Evolutionary conservation across 305 asterid species (phyloP), one percentile per base, ranked within the genome.

Genomic region (Fraxinus dipetala): DNA sequence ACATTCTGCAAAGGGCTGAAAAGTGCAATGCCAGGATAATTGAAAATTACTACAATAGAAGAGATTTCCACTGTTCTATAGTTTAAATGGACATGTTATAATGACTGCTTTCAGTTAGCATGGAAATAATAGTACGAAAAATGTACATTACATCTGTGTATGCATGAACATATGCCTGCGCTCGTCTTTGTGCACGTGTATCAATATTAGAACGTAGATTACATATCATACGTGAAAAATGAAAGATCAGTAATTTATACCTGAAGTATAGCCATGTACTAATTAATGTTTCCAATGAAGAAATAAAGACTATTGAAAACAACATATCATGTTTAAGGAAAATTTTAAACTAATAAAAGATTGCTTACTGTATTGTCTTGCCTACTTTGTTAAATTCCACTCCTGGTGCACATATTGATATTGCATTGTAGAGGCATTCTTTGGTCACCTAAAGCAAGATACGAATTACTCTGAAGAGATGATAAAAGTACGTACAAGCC

Each of bases 321-420:
- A 69, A 78, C 48, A 84, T 56, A 18, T 18, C 67, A 40, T 45
- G 22, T 5, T 24, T 63, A 84, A 77, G 73, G 76, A 32, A 59
- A 73, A 63, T 11, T 31, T 82, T 70, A 34, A 70, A 85, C 76
- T 26, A 10, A 4, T 26, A 26, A 67, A 67, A 84, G 74, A 84
- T 79, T 83, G 65, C 98, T 90, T 90, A 96, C 99, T 96, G 92
- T 88, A 96, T 94, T 79, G 86, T 89, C 88, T 87, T 91, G 90
- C 99, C 99, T 85, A 96, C 93, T 81, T 85, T 87, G 54, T 90
- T 94, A 78, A 85, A 91, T 85, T 94, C 97, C 63, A 93, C 92
- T 76, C 98, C 98, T 6, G 99, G 95, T 74, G 93, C 98, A 85
- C 99, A 96, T 77, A 94, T 86, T 48, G 99, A 88, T 85, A 94